Percentiles rank a stretch among this genome's conserved stretches.
These are phyloP conservation scores for Phlyctochytrium planicorne DNA, from an alignment of 192 early-diverging fungal genomes.

Conservation along the genomic window DNA sequence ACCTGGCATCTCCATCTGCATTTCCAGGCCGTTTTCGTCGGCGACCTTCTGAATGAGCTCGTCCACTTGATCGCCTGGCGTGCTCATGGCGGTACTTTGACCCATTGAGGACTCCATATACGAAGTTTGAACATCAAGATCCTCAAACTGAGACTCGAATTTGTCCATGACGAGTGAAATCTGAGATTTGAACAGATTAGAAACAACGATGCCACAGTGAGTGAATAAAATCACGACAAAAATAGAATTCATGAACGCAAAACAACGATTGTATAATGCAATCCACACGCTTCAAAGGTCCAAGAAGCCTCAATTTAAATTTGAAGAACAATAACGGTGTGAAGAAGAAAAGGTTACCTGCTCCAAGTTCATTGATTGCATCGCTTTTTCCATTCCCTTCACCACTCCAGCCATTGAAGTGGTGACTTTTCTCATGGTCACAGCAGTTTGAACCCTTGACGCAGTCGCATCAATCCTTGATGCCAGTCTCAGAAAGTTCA, in stretches of 20 bases:
- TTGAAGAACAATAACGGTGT: conserved; percentile 3
- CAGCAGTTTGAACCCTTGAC: conserved; percentile 87
- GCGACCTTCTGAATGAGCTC: conserved; percentile 94
- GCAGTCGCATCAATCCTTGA: conserved; percentile 93
- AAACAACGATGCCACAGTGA: neutral
- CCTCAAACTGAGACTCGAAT: conserved; percentile 95
- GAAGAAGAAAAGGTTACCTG: conserved; percentile 50
- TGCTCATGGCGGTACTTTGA: conserved; percentile 79
- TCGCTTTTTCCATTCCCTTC: conserved; percentile 90
- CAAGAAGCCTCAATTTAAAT: too few relatives aligned
- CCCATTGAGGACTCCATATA: conserved; percentile 97
- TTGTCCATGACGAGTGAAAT: conserved; percentile 98
- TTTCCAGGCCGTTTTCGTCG: conserved; percentile 91
- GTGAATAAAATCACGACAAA: conserved; percentile 17
- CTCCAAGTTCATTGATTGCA: conserved; percentile 95
- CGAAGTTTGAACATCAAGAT: conserved; percentile 94
- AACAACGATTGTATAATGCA: conserved; percentile 9
- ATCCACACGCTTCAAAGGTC: too few relatives aligned
- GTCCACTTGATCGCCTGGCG: conserved; percentile 91
- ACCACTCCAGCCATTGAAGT: conserved; percentile 85
- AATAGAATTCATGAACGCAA: conserved; percentile 21
- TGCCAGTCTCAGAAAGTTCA: conserved; percentile 83
- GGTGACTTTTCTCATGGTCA: conserved; percentile 87
- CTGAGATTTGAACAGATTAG: conserved; percentile 32
- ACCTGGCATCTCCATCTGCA: conserved; percentile 69